These are phyloP conservation scores for Ascochyta fabae DNA, from an alignment of 2,329 filamentous ascomycete species.

Conservation along the genomic window DNA sequence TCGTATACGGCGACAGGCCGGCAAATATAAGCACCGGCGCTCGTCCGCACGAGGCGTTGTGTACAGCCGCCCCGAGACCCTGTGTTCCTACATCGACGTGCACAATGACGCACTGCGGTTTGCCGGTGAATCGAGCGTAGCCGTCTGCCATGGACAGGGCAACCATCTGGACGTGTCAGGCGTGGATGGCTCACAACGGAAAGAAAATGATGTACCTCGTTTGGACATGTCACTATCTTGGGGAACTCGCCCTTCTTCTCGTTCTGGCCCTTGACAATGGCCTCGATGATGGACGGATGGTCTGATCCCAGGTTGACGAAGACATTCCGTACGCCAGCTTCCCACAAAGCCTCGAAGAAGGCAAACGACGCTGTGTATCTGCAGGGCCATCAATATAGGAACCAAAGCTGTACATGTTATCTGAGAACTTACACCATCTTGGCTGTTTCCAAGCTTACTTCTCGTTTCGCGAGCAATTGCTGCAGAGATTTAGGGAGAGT, in stretches of 20 bases:
- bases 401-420: no score
- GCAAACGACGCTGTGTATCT: slow-evolving; percentile 78
- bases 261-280: slow-evolving; percentile 77
- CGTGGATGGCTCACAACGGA: neutral
- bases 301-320: slow-evolving; percentile 74
- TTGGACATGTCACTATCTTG: slow-evolving; percentile 78
- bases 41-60: slow-evolving; percentile 78
- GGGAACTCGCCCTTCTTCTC: slow-evolving; percentile 71
- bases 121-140: slow-evolving; percentile 71
- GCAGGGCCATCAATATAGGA: neutral
- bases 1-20: slow-evolving; percentile 76
- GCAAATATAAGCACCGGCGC: slow-evolving; percentile 80
- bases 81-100: slow-evolving; percentile 86
- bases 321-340: slow-evolving; percentile 57
- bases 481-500: neutral
- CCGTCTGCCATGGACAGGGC: slow-evolving; percentile 85
- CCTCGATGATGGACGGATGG: slow-evolving; percentile 79
- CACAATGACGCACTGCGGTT: slow-evolving; percentile 78
- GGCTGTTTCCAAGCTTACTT: neutral
- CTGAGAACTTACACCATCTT: slow-evolving; percentile 32
- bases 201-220: slow-evolving; percentile 64
- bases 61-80: slow-evolving; percentile 76
- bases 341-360: slow-evolving; percentile 83
- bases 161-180: slow-evolving; percentile 67
- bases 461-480: neutral